Base-by-base conservation (phyloP, 2,329 filamentous ascomycete genomes). In the Aureobasidium namibiae region DNA sequence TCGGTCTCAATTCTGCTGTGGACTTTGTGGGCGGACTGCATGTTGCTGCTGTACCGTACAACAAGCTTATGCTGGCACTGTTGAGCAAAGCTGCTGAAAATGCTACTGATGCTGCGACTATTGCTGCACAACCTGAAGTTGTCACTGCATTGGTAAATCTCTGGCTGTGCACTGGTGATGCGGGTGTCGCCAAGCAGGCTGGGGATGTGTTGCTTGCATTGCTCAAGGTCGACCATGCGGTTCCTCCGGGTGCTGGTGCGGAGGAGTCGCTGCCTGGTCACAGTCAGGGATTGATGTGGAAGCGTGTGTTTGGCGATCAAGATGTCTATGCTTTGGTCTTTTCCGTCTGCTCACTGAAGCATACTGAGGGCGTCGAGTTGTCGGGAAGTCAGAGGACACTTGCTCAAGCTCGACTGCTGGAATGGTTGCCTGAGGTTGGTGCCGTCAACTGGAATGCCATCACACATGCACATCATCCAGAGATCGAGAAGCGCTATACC, bases 361-460 rank as follows among this genome's bases (percentile, higher is more conserved):
- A 68, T 45, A 63, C 70, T 31, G 66, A 65, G 3, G 64, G 75
- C 29, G 68, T 65, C 33, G 68, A 70, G 52, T 66, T 80, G 16
- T 76, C 72, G 63, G 80, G 78, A 64, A 75, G 75, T 56, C 75
- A 82, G 59, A 82, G 76, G 63, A 83, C 83, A 0, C 73, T 86
- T 36, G 80, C 83, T 1, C 83, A 86, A 67, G 82, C 81, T 21
- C 76, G 84, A 53, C 64, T 87, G 49, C 73, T 86, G 69, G 80
- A 82, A 23, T 81, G 83, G 70, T 68, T 86, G 39, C 76, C 80
- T 2, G 77, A 76, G 59, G 74, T 80, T 8, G 81, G 78, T 4
- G 70, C 69, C 2, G 68, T 85, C 63, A 78, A 83, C 64, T 85
- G 82, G 80, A 73, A 74, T 49, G 71, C 76, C 1, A 74, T 85